Conservation (phyloP, 192 early-diverging fungal species). For the Haplosporangium gracile region DNA sequence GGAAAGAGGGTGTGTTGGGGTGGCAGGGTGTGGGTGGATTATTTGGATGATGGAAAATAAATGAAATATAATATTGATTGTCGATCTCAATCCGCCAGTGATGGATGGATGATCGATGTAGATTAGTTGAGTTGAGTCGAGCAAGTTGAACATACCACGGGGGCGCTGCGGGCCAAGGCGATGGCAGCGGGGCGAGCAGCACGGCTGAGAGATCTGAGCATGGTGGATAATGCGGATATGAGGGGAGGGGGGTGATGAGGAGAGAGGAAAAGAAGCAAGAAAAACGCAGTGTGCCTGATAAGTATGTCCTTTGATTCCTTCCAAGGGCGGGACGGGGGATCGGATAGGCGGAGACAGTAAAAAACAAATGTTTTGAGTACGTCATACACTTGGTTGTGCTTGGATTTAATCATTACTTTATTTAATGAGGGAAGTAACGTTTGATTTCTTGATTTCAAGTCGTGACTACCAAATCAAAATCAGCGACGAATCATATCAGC, state of each 20-base stretch:
- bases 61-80: too few species aligned
- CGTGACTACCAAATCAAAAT: background rate
- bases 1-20: background rate
- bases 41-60: background rate
- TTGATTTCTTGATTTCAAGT: too few species aligned
- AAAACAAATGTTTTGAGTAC: background rate
- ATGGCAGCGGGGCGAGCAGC: conserved; percentile 62
- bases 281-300: background rate
- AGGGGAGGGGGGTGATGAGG: conserved; percentile 27
- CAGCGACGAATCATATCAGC: conserved; percentile 18
- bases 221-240: conserved; percentile 51
- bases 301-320: background rate
- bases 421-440: background rate
- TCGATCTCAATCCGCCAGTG: background rate
- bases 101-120: background rate
- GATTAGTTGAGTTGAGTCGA: background rate
- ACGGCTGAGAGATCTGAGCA: conserved; percentile 67
- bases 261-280: background rate
- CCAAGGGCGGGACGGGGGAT: background rate
- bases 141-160: conserved; percentile 57
- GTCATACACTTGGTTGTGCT: background rate
- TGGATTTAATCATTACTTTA: background rate
- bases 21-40: background rate
- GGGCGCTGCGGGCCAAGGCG: conserved; percentile 61
- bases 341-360: background rate